Evolutionary conservation across 2,329 filamentous ascomycete genomes (phyloP).

Genomic region (Chrysoporthe cubensis): DNA sequence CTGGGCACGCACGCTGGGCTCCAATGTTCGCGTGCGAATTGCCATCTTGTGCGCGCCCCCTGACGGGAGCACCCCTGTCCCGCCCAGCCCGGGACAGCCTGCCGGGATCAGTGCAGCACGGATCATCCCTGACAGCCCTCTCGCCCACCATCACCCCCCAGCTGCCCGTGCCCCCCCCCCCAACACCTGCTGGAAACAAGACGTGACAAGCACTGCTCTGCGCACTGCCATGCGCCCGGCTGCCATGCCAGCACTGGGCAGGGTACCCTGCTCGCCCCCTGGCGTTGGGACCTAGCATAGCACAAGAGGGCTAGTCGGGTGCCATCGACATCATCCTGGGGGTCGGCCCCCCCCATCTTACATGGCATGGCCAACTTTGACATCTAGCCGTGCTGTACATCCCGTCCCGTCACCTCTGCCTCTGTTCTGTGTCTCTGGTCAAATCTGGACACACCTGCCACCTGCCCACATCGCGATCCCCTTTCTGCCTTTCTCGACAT

Average conservation of each 20-base stretch:
- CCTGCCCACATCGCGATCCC: neutral
- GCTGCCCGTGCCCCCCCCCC: neutral
- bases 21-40: neutral
- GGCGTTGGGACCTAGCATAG: neutral
- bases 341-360: neutral
- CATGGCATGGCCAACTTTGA: neutral
- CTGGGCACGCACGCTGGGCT: neutral
- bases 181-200: neutral
- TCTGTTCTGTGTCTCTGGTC: neutral
- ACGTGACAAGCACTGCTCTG: neutral
- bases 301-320: neutral
- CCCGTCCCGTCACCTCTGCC: conserved; percentile 2
- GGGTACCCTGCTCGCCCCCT: neutral
- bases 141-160: neutral
- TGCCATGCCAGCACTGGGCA: neutral
- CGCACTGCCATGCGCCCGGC: neutral
- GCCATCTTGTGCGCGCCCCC: conserved; percentile 2
- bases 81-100: conserved; percentile 11
- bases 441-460: neutral
- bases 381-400: neutral
- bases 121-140: conserved; percentile 2
- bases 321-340: conserved; percentile 9
- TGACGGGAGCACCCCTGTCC: neutral
- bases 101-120: conserved; percentile 3
- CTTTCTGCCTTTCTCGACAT: neutral